phyloP scores from a whole-genome alignment of 129 eudicot genomes.

The Lactuca sativa region DNA sequence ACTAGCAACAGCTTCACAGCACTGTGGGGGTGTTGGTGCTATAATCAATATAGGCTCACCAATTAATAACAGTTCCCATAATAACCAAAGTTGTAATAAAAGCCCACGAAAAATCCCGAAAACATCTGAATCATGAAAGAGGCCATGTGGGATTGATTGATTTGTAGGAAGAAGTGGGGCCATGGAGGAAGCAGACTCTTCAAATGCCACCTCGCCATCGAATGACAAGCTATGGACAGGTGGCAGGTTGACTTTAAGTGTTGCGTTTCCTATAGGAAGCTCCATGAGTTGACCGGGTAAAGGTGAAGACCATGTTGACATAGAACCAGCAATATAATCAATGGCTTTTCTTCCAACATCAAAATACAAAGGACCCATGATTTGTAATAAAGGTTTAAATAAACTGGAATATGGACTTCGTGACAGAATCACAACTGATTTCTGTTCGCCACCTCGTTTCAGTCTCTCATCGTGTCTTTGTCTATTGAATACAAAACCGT shows the following conservation, averaged over 20 bases:
- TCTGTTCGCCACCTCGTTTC: slow-evolving; percentile 95
- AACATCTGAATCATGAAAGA: slow-evolving; percentile 88
- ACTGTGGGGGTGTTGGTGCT: slow-evolving; percentile 96
- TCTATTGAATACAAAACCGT: slow-evolving; percentile 96
- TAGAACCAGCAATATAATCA: slow-evolving; percentile 70
- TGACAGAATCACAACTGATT: slow-evolving; percentile 88
- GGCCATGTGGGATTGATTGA: slow-evolving; percentile 86
- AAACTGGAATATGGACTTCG: slow-evolving; percentile 78
- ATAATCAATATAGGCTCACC: slow-evolving; percentile 92
- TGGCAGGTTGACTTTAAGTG: slow-evolving; percentile 84
- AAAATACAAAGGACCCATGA: slow-evolving; percentile 90
- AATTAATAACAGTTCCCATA: slow-evolving; percentile 82
- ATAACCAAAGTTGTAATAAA: slow-evolving; percentile 83
- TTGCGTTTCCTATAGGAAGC: slow-evolving; percentile 91
- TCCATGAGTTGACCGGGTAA: slow-evolving; percentile 88
- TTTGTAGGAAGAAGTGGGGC: slow-evolving; percentile 94
- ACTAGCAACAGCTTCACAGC: slow-evolving; percentile 96
- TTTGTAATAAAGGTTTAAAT: slow-evolving; percentile 88
- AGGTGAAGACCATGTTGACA: slow-evolving; percentile 87
- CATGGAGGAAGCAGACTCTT: slow-evolving; percentile 72
- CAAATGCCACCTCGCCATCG: slow-evolving; percentile 54
- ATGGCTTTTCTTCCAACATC: slow-evolving; percentile 89
- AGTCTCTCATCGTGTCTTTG: slow-evolving; percentile 96
- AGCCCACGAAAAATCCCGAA: slow-evolving; percentile 79
- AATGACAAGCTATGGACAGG: slow-evolving; percentile 87